Evolutionary conservation across 768 basidiomycete genomes (phyloP).

Genomic region (Mycena epipterygia): DNA sequence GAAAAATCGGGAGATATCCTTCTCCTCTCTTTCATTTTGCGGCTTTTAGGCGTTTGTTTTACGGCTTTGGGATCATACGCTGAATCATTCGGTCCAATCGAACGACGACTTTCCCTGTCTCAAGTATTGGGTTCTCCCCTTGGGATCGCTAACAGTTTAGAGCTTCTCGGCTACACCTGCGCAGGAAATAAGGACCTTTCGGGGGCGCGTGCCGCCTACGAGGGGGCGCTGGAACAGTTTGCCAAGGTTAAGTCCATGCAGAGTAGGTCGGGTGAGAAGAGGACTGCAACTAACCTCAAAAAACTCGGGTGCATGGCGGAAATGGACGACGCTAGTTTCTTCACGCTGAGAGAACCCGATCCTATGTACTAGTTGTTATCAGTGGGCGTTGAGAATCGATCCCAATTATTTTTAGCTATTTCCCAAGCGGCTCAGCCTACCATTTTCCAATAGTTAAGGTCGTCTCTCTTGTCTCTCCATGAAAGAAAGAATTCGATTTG

Average conservation of each 20-base stretch:
- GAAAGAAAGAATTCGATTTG: too few relatives aligned
- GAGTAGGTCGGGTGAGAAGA: background rate
- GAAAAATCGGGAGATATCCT: background rate
- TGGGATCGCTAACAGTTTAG: constrained; percentile 24
- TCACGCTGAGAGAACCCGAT: background rate
- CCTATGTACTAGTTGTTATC: too few relatives aligned
- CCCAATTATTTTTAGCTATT: too few relatives aligned
- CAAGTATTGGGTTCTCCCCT: background rate
- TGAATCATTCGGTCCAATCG: background rate
- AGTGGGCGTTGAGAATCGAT: too few relatives aligned
- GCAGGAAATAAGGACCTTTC: too few relatives aligned
- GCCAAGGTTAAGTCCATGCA: background rate
- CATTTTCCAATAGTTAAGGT: too few relatives aligned
- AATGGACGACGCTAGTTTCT: background rate
- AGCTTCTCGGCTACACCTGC: too few relatives aligned
- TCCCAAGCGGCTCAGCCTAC: too few relatives aligned
- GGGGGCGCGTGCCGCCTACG: too few relatives aligned
- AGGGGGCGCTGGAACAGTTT: constrained; percentile 19
- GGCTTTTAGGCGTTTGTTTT: background rate
- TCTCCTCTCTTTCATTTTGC: background rate
- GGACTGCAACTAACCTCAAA: background rate
- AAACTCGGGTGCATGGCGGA: background rate
- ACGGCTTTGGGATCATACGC: background rate
- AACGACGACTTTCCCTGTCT: background rate
- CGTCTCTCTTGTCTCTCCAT: too few relatives aligned